These are phyloP conservation scores for Coccomyxa sp. DNA, from an alignment of 139 green algal species.

Conservation along the genomic window DNA sequence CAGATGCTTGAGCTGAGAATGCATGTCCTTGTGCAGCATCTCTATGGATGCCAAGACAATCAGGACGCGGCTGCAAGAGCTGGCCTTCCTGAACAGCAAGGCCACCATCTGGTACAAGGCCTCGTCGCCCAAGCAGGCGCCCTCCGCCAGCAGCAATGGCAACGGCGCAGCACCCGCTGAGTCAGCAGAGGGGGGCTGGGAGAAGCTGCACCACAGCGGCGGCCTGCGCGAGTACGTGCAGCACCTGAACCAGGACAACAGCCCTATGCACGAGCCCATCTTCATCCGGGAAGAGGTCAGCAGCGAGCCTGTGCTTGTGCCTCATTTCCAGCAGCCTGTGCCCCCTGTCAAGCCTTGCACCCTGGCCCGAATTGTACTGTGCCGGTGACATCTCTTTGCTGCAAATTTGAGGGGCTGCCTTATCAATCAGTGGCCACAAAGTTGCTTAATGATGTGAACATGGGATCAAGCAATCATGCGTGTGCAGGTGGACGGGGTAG, in stretches of 20 bases:
- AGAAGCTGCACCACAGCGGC: slow-evolving; percentile 64
- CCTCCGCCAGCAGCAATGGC: neutral
- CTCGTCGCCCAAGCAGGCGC: neutral
- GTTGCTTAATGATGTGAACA: neutral
- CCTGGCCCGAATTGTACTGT: neutral
- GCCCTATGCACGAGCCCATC: slow-evolving; percentile 75
- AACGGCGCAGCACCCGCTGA: neutral
- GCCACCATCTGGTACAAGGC: slow-evolving; percentile 48
- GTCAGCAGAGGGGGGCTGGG: slow-evolving; percentile 42
- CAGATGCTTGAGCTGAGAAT: neutral
- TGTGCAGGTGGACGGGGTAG: slow-evolving; percentile 53
- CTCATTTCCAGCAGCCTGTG: neutral
- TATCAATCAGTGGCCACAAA: neutral
- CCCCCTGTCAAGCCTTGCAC: neutral
- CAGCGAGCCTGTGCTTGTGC: neutral
- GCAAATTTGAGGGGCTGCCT: neutral
- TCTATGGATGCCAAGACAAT: slow-evolving; percentile 80
- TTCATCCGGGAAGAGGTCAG: slow-evolving; percentile 16
- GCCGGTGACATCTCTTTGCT: neutral
- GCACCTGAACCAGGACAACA: slow-evolving; percentile 61
- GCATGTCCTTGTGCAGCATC: slow-evolving; percentile 23
- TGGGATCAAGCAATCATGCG: neutral
- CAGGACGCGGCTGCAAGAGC: slow-evolving; percentile 76
- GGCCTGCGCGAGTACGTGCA: slow-evolving; percentile 88
- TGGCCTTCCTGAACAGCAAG: slow-evolving; percentile 92